Evolutionary conservation across 1,139 yeast species (phyloP), one percentile per base, ranked within the genome.

Genomic region (Kodamaea fungicola): DNA sequence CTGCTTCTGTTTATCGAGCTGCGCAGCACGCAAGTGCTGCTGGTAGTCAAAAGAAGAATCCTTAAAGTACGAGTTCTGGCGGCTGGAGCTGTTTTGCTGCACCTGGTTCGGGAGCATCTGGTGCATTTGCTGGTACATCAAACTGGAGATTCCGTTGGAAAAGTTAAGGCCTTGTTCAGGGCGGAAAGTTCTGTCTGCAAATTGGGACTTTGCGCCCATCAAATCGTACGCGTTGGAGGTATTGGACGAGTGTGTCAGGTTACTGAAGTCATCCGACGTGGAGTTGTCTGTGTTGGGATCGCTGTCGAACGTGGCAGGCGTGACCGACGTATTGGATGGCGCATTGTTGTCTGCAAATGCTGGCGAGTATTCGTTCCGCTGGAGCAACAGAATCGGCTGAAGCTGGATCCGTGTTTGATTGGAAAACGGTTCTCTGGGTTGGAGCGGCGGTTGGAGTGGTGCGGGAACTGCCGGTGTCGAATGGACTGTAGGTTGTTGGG

Each of bases 131-230:
- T 34, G 43, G 32, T 45, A 46, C 25, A 45, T 24, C 37, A 43
- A 41, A 22, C 42, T 47, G 28, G 42, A 38, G 10, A 45, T 43
- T 4, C 46, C 50, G 28, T 46, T 45, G 25, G 55, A 42, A 41
- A 61, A 62, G 41, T 55, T 57, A 29, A 62, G 53, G 19, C 61
- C 60, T 38, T 52, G 59, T 22, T 59, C 62, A 3, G 64, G 64
- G 33, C 59, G 59, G 49, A 61, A 65, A 3, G 41, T 53, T 55
- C 16, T 4, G 34, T 12, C 8, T 23, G n/a, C 8, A 22, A 16
- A 12, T n/a, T 21, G 12, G 22, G 22, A 21, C 25, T 31, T 26
- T 34, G 33, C n/a, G 34, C 51, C 55, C 56, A 57, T 60, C 38
- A 54, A 53, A 33, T 57, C 61, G 30, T 50, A 53, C 10, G 52